Evolutionary conservation across 129 eudicot genomes (phyloP).

Genomic region (Arctium minus): DNA sequence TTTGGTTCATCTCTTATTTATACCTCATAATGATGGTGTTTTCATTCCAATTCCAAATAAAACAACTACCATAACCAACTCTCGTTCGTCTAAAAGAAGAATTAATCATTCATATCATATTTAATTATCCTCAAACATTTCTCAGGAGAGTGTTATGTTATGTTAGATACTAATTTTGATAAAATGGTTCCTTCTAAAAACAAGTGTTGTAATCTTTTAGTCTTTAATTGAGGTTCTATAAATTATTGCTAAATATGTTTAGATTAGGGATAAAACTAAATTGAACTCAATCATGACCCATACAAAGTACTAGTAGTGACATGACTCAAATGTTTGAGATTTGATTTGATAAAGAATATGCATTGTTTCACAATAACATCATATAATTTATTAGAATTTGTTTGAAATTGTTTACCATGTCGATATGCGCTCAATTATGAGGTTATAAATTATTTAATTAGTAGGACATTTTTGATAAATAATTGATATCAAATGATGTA

Average conservation of each 20-base stretch:
- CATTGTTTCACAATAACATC: not conserved
- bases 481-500: too few species aligned
- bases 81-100: not conserved
- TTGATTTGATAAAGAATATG: not conserved
- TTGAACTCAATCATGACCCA: too few species aligned
- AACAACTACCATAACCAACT: not conserved
- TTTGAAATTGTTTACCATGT: not conserved
- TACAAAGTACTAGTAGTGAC: not conserved
- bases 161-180: not conserved
- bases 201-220: not conserved
- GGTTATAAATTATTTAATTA: not conserved
- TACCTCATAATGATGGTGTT: not conserved
- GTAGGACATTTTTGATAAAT: not conserved
- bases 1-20: not conserved
- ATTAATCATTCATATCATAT: not conserved
- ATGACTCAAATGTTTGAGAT: not conserved
- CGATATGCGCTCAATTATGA: not conserved
- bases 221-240: not conserved
- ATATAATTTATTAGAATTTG: not conserved
- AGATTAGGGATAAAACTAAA: not conserved
- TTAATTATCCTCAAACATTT: not conserved
- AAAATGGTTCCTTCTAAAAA: not conserved
- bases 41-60: not conserved
- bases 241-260: not conserved
- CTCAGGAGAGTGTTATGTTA: not conserved